A percentile compares a stretch with the other conserved stretches of the same genome.
Conservation (phyloP, 805 yeast genomes). For the Metschnikowia santaceciliae region DNA sequence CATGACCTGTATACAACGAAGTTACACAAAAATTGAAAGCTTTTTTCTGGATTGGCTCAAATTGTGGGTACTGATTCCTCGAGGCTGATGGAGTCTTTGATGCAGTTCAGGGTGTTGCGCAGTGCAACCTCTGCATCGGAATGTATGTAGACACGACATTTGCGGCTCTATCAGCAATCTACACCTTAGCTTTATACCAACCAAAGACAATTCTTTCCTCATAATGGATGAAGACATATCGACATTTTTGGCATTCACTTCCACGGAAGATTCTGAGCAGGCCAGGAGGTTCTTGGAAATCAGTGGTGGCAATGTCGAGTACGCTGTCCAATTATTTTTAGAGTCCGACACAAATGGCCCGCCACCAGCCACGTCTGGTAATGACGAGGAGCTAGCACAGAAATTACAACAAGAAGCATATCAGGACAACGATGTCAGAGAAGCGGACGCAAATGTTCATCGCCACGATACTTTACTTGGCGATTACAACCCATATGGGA, state of each 20-base stretch:
- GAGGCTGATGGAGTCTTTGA: not conserved
- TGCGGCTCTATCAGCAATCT: not conserved
- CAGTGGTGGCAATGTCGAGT: conserved; percentile 72
- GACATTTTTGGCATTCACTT: conserved; percentile 80
- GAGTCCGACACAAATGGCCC: conserved; percentile 39
- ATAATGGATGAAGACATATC: conserved; percentile 52
- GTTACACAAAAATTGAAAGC: too few relatives aligned
- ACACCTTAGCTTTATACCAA: not conserved
- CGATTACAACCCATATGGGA: conserved; percentile 10
- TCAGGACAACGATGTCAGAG: conserved; percentile 31
- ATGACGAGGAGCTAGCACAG: conserved; percentile 57
- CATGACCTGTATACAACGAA: too few relatives aligned
- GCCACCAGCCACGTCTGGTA: conserved; percentile 20
- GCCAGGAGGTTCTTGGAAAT: conserved; percentile 79
- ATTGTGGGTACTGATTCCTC: not conserved
- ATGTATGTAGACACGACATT: not conserved
- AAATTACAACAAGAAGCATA: conserved; percentile 64
- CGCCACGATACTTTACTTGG: conserved; percentile 75
- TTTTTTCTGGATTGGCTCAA: too few relatives aligned
- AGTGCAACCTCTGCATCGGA: not conserved
- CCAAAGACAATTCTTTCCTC: not conserved
- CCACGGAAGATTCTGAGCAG: conserved; percentile 57
- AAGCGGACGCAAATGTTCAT: conserved; percentile 74
- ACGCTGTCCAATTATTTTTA: conserved; percentile 78
- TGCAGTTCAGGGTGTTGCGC: not conserved